phyloP scores from a whole-genome alignment of 129 eudicot genomes.

The Saussurea involucrata region DNA sequence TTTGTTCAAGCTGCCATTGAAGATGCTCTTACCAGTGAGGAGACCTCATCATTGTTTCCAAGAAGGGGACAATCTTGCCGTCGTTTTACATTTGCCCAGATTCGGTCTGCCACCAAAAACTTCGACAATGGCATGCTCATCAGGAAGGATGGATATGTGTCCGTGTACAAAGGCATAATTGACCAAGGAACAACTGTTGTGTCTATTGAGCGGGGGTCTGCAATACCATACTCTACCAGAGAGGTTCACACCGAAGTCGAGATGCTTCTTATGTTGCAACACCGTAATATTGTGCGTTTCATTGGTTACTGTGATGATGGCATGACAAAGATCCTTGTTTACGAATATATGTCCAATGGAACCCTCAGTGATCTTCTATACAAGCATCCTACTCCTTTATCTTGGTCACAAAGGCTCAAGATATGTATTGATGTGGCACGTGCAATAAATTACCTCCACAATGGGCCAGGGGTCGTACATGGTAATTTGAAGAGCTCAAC shows the following conservation, averaged over 20 bases:
- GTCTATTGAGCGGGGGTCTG: background rate
- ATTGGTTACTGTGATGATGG: conserved; percentile 1
- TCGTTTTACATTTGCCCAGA: background rate
- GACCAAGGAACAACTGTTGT: background rate
- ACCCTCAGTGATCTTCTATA: background rate
- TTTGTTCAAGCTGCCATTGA: too few species aligned
- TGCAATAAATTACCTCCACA: background rate
- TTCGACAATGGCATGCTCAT: background rate
- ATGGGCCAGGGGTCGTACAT: background rate
- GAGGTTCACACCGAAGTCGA: background rate
- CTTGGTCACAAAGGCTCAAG: conserved; percentile 21
- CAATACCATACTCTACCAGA: background rate
- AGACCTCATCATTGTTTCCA: background rate
- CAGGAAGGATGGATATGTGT: background rate
- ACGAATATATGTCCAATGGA: conserved; percentile 6
- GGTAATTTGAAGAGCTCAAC: background rate
- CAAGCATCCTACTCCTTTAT: background rate
- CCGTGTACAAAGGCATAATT: background rate
- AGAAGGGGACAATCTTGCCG: background rate
- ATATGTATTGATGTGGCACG: background rate
- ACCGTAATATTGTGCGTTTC: background rate
- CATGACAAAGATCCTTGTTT: background rate
- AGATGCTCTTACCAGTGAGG: too few species aligned
- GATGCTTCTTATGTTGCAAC: background rate
- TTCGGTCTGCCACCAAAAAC: background rate